phyloP scores from a whole-genome alignment of 2,329 filamentous ascomycete genomes.

The Ceratocystis eucalypticola region DNA sequence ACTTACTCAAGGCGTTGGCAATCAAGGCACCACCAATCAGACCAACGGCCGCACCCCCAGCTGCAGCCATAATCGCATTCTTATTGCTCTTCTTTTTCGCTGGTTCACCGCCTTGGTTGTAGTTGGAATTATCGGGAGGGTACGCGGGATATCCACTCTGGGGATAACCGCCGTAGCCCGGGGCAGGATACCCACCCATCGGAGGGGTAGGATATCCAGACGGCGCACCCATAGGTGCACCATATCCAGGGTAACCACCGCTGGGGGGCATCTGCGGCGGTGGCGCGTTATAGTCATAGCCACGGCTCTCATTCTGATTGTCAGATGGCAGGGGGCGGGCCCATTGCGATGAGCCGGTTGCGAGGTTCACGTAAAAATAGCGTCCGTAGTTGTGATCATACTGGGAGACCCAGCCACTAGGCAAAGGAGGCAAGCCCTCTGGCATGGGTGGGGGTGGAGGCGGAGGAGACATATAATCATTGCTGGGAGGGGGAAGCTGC shows the following conservation, averaged over 20 bases:
- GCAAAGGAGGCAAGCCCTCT: slow-evolving; percentile 35
- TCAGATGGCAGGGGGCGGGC: slow-evolving; percentile 35
- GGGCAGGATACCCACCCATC: slow-evolving; percentile 21
- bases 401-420: slow-evolving; percentile 48
- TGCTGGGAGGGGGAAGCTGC: slow-evolving; percentile 15
- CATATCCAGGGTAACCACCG: slow-evolving; percentile 6
- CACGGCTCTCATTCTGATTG: slow-evolving; percentile 7
- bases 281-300: background rate
- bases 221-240: background rate
- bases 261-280: slow-evolving; percentile 1
- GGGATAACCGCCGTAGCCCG: slow-evolving; percentile 18
- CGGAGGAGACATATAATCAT: slow-evolving; percentile 11
- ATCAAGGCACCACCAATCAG: slow-evolving; percentile 45
- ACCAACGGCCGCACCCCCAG: slow-evolving; percentile 45
- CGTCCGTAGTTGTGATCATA: slow-evolving; percentile 48
- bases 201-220: slow-evolving; percentile 7
- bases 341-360: slow-evolving; percentile 51
- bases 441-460: slow-evolving; percentile 22
- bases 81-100: slow-evolving; percentile 35
- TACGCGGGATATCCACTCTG: slow-evolving; percentile 22
- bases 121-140: slow-evolving; percentile 21
- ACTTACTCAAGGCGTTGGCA: slow-evolving; percentile 41
- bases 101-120: slow-evolving; percentile 20
- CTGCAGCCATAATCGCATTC: slow-evolving; percentile 44
- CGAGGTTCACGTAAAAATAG: slow-evolving; percentile 52